These are phyloP conservation scores for Phytophthora sansomeana DNA, from an alignment of 352 stramenopile species.

Conservation along the genomic window DNA sequence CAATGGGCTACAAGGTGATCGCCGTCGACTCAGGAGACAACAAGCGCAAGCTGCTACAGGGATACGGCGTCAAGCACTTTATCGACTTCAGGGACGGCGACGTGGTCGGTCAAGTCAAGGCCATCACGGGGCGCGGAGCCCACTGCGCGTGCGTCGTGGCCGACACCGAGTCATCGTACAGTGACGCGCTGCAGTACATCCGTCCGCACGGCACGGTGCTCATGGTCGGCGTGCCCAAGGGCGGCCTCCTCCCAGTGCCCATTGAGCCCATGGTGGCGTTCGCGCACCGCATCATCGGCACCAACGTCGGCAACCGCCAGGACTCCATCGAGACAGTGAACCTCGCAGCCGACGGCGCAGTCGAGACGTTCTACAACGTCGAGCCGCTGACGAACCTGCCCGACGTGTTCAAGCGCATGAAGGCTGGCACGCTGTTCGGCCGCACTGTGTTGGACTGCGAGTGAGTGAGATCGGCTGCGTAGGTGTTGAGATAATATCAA, in stretches of 20 bases:
- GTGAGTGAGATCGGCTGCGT: slow-evolving; percentile 17
- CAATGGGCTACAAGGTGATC: slow-evolving; percentile 72
- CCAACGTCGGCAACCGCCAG: slow-evolving; percentile 63
- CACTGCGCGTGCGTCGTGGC: slow-evolving; percentile 82
- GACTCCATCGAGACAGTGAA: slow-evolving; percentile 64
- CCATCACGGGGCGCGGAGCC: slow-evolving; percentile 47
- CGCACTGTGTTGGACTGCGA: slow-evolving; percentile 61
- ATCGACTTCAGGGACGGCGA: slow-evolving; percentile 72
- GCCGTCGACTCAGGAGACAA: slow-evolving; percentile 65
- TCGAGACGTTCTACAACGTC: slow-evolving; percentile 52
- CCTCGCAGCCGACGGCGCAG: slow-evolving; percentile 51
- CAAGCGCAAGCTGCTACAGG: slow-evolving; percentile 67
- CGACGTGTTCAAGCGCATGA: slow-evolving; percentile 58
- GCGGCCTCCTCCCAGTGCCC: slow-evolving; percentile 37
- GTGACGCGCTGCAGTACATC: slow-evolving; percentile 63
- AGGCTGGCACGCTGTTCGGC: slow-evolving; percentile 40
- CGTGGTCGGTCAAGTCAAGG: slow-evolving; percentile 49
- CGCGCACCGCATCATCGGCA: slow-evolving; percentile 55
- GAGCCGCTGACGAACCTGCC: slow-evolving; percentile 46
- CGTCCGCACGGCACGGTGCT: slow-evolving; percentile 70
- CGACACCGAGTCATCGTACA: slow-evolving; percentile 57
- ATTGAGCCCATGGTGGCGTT: slow-evolving; percentile 50
- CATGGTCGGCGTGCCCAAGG: slow-evolving; percentile 69
- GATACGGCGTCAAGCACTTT: slow-evolving; percentile 73
- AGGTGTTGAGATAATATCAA: background rate